Percentiles rank a stretch among this genome's conserved stretches.
Evolutionary conservation across 495 filamentous ascomycete species (phyloP).

Genomic region (Lepidopterella palustris): DNA sequence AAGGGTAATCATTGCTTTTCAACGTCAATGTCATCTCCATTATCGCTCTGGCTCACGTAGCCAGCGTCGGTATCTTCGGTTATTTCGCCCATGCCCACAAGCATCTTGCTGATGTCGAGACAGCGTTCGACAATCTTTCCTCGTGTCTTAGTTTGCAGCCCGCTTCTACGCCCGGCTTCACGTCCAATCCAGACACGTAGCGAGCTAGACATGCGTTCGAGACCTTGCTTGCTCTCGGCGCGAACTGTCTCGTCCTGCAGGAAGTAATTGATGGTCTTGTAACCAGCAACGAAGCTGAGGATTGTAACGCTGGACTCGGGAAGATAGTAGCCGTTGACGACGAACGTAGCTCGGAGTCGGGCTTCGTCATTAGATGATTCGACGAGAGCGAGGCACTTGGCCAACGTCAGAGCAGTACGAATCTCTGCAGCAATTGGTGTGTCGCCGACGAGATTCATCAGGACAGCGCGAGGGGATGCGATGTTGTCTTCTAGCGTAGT

Average conservation of each 20-base stretch:
- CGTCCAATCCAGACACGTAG: slow-evolving; percentile 36
- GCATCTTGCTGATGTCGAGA: slow-evolving; percentile 21
- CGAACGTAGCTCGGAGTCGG: slow-evolving; percentile 15
- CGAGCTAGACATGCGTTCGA: slow-evolving; percentile 31
- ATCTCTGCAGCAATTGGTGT: slow-evolving; percentile 53
- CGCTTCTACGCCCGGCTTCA: slow-evolving; percentile 25
- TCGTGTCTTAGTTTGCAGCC: slow-evolving; percentile 21
- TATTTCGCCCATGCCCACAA: slow-evolving; percentile 19
- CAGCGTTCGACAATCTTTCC: slow-evolving; percentile 12
- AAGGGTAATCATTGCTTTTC: no score
- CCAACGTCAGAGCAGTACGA: slow-evolving; percentile 65
- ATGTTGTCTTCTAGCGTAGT: neutral
- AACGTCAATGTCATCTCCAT: no score
- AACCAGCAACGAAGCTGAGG: slow-evolving; percentile 71
- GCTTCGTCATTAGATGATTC: slow-evolving; percentile 35
- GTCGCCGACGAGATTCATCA: slow-evolving; percentile 31
- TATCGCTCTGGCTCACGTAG: slow-evolving; percentile 27
- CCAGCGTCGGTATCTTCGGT: slow-evolving; percentile 26
- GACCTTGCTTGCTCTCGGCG: slow-evolving; percentile 16
- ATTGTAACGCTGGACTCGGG: slow-evolving; percentile 49
- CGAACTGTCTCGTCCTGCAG: neutral
- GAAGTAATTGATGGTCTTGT: slow-evolving; percentile 56
- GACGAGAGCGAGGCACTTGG: slow-evolving; percentile 70
- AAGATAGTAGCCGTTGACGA: slow-evolving; percentile 28
- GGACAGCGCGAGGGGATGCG: slow-evolving; percentile 1